Percentiles rank a stretch among this genome's conserved stretches.
Evolutionary conservation across 208 protist genomes (phyloP).

Genomic region (Trypanosoma cruzi): DNA sequence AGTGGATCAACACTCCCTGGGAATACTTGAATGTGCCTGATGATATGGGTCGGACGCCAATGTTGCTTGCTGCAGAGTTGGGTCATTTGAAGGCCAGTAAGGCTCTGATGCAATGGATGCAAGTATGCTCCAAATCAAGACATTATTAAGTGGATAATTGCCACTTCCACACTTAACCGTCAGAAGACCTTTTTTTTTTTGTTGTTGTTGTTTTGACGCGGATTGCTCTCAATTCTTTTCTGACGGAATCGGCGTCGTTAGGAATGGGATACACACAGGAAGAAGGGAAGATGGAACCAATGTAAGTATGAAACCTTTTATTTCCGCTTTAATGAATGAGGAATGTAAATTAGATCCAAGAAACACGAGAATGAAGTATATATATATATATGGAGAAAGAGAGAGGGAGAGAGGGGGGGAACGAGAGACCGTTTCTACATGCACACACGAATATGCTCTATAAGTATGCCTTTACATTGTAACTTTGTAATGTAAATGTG

Average conservation of each 20-base stretch:
- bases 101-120: conserved; percentile 13
- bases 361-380: not conserved
- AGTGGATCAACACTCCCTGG: conserved; percentile 7
- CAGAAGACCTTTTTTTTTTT: too few relatives aligned
- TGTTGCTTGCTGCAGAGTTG: conserved; percentile 34
- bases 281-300: too few relatives aligned
- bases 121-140: not conserved
- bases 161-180: too few relatives aligned
- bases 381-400: conserved; percentile 1
- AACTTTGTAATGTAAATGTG: not conserved
- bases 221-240: too few relatives aligned
- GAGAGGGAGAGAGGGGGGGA: not conserved
- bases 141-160: not conserved
- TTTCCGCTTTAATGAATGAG: not conserved
- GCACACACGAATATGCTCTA: not conserved
- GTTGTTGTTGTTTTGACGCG: too few relatives aligned
- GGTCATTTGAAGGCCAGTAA: conserved; percentile 17
- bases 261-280: too few relatives aligned
- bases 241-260: too few relatives aligned
- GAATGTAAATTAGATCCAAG: conserved; percentile 1
- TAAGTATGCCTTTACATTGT: conserved; percentile 3
- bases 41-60: conserved; percentile 28
- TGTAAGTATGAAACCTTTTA: not conserved
- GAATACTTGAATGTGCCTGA: conserved; percentile 29
- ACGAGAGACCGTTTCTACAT: not conserved